Conservation (phyloP, 2,329 filamentous ascomycete species). For the Colletotrichum chrysophilum region DNA sequence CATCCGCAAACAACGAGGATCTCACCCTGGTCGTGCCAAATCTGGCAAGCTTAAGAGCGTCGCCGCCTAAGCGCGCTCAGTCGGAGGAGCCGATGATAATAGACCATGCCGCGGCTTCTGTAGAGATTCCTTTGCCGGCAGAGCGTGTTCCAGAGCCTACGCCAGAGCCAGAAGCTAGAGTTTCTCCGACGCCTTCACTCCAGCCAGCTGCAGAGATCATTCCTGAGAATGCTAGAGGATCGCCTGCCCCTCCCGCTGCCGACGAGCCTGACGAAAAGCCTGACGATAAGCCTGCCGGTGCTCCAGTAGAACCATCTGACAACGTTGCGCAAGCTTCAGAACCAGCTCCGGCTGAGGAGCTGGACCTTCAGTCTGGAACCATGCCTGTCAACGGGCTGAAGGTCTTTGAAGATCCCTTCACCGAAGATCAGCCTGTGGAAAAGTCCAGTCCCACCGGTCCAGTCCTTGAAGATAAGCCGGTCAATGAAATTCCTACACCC, state of each 20-base stretch:
- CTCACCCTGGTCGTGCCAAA: slow-evolving; percentile 58
- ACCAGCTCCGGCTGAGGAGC: not conserved
- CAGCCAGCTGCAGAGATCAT: slow-evolving; percentile 1
- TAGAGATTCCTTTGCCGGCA: slow-evolving; percentile 4
- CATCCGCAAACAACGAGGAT: slow-evolving; percentile 56
- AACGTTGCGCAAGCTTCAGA: not conserved
- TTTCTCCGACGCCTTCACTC: slow-evolving; percentile 28
- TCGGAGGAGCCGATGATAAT: not conserved
- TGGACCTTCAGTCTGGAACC: slow-evolving; percentile 15
- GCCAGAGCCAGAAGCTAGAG: slow-evolving; percentile 6
- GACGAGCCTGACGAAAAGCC: not conserved
- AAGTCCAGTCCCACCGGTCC: slow-evolving; percentile 50
- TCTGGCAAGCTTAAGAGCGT: slow-evolving; percentile 39
- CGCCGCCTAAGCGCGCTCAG: slow-evolving; percentile 26
- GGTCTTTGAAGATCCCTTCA: slow-evolving; percentile 69
- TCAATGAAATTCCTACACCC: slow-evolving; percentile 59
- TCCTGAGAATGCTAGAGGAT: slow-evolving; percentile 6
- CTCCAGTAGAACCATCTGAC: not conserved
- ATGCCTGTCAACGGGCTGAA: slow-evolving; percentile 48
- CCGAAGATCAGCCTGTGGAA: slow-evolving; percentile 50
- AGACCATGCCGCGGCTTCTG: slow-evolving; percentile 4
- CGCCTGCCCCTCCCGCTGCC: slow-evolving; percentile 4
- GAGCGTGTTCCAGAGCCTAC: not conserved
- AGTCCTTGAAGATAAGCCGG: slow-evolving; percentile 64
- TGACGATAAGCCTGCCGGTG: not conserved